Evolutionary conservation across 139 green algal species (phyloP), one percentile per base, ranked within the genome.

Genomic region (Micractinium sp.): DNA sequence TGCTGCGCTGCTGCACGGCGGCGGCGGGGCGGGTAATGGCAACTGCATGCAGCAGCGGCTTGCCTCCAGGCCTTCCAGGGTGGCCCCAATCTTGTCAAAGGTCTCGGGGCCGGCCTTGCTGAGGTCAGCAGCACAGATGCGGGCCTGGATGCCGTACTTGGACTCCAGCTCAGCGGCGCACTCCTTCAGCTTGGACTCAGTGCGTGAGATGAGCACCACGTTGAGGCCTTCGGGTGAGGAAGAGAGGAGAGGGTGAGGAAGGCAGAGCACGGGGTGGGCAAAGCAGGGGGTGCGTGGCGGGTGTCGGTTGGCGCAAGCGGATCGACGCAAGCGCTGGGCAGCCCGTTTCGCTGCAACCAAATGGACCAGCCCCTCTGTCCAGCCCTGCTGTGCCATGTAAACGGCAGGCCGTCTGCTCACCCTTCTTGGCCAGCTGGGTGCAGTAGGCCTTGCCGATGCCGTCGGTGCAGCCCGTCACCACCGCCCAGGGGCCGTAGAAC

Each of bases 401-500:
- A 79, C 73, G 3, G 3, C 73, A 36, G 16, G n/a, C 47, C 5
- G 36, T 13, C 35, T 60, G 76, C 67, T 27, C 73, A 87, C 88
- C 75, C 41, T 91, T 81, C 56, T 69, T 47, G 0, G 87, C 95
- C 41, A 98, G 92, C 60, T 91, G 91, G 38, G 93, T 75, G 33
- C 80, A 87, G 87, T 96, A 95, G 27, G 94, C 95, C 61, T 93
- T 92, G 56, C 96, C 96, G 63, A 98, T 98, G 74, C 96, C 96
- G 81, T 98, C 96, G 2, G 95, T 98, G 16, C 92, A 92, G 2
- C 96, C 96, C 1, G 96, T 98, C 13, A 98, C 93, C 15, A 98
- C 91, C 1, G 95, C 96, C 94, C 94, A 97, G 2, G 20, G 22
- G 31, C 91, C 89, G 73, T 87, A 91, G 61, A 80, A 90, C 36